Conservation (phyloP, 768 basidiomycete genomes). For the Candolleomyces eurysporus region DNA sequence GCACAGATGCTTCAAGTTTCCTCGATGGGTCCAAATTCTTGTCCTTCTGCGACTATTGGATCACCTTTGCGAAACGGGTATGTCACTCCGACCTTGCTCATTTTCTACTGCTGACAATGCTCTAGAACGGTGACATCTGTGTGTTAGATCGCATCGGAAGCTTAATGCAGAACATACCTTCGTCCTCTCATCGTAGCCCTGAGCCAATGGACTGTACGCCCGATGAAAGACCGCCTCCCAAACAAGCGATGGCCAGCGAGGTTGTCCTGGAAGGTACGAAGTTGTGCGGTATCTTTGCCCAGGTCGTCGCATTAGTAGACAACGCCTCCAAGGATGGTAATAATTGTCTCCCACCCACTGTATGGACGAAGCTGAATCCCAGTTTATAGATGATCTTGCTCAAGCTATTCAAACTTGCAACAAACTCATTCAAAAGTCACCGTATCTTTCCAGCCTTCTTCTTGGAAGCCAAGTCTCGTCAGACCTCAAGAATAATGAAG, state of each 20-base stretch:
- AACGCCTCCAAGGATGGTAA: background rate
- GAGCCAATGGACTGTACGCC: background rate
- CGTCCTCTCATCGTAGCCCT: constrained; percentile 8
- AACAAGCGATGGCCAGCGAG: constrained; percentile 1
- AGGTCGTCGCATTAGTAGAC: constrained; percentile 33
- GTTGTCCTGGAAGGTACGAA: constrained; percentile 36
- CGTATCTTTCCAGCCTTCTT: constrained; percentile 8
- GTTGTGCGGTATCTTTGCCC: constrained; percentile 42
- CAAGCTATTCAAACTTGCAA: constrained; percentile 7
- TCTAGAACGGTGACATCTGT: constrained; percentile 47
- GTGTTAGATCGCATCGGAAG: constrained; percentile 46
- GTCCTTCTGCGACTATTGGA: constrained; percentile 72
- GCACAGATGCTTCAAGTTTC: constrained; percentile 36
- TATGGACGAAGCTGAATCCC: no score
- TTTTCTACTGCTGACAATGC: background rate
- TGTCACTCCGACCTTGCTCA: background rate
- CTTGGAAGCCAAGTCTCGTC: background rate
- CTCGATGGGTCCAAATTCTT: constrained; percentile 52
- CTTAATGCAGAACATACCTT: constrained; percentile 31
- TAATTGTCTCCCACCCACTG: no score
- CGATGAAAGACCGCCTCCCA: background rate
- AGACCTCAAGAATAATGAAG: constrained; percentile 24
- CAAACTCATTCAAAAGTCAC: constrained; percentile 8
- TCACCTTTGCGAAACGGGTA: constrained; percentile 64
- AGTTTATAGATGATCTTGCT: constrained; percentile 3